Evolutionary conservation across 768 basidiomycete species (phyloP).

Genomic region (Lentinula lateritia): DNA sequence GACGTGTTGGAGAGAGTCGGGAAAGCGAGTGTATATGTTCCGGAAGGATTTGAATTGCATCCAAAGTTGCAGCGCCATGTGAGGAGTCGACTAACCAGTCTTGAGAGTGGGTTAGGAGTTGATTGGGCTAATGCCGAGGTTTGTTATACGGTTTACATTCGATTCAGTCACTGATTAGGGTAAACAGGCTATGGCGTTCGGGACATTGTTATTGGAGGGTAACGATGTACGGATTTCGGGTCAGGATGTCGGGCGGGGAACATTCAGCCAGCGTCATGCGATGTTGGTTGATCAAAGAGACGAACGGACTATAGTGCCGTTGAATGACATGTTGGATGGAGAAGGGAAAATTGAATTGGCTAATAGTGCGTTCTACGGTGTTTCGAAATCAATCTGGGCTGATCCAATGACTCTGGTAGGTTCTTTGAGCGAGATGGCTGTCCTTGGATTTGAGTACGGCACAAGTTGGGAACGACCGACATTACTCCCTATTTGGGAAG

Average conservation of each 20-base stretch:
- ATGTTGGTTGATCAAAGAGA: conserved; percentile 89
- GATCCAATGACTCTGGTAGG: conserved; percentile 33
- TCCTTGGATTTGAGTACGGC: conserved; percentile 91
- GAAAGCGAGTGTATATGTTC: conserved; percentile 57
- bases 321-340: conserved; percentile 63
- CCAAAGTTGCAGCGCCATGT: conserved; percentile 74
- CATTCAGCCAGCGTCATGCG: conserved; percentile 85
- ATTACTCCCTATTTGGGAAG: conserved; percentile 87
- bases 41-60: conserved; percentile 70
- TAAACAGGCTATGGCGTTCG: conserved; percentile 76
- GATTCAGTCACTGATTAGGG: neutral
- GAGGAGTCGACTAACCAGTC: conserved; percentile 64
- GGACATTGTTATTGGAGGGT: conserved; percentile 78
- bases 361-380: conserved; percentile 53
- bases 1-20: conserved; percentile 55
- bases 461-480: conserved; percentile 84
- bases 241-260: conserved; percentile 89
- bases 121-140: conserved; percentile 93
- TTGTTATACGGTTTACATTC: conserved; percentile 4
- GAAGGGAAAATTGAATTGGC: conserved; percentile 77
- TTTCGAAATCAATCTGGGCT: too few species aligned
- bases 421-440: conserved; percentile 85
- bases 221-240: conserved; percentile 86
- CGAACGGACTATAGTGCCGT: conserved; percentile 73
- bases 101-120: conserved; percentile 65